A percentile compares a stretch with the other conserved stretches of the same genome.
phyloP scores from a whole-genome alignment of 257 asterid species.

The Nicotiana tabacum region DNA sequence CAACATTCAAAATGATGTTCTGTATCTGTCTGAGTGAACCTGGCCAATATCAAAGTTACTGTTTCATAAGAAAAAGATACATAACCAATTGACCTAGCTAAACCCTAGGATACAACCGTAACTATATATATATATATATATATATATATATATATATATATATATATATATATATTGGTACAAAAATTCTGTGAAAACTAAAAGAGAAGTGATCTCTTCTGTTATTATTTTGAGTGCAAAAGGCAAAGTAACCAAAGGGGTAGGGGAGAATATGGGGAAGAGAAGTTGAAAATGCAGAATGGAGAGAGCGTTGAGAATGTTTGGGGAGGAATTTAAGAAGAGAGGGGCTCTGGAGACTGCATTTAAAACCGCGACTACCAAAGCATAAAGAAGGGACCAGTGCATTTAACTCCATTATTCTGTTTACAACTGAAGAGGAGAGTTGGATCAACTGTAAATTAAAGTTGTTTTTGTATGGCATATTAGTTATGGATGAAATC shows the following conservation, averaged over 20 bases:
- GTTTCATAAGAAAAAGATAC: slow-evolving; percentile 13
- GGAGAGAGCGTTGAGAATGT: slow-evolving; percentile 21
- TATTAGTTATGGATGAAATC: too few species aligned
- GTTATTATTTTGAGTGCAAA: background rate
- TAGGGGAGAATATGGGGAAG: background rate
- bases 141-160: too few species aligned
- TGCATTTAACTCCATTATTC: slow-evolving; percentile 25
- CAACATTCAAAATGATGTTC: background rate
- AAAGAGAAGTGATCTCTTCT: background rate
- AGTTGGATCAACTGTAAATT: too few species aligned
- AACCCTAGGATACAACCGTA: too few species aligned
- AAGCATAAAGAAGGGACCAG: slow-evolving; percentile 27
- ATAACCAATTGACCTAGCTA: background rate
- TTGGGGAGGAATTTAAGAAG: slow-evolving; percentile 22
- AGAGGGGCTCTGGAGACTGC: slow-evolving; percentile 1
- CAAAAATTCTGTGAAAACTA: background rate
- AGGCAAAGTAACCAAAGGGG: background rate
- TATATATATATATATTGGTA: too few species aligned
- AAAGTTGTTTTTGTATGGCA: too few species aligned
- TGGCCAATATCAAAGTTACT: slow-evolving; percentile 42
- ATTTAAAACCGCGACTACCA: slow-evolving; percentile 38
- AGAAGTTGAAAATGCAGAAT: background rate
- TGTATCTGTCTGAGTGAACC: slow-evolving; percentile 36
- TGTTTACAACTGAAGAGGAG: too few species aligned
- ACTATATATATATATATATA: too few species aligned